Evolutionary conservation across 768 basidiomycete species (phyloP).

Genomic region (Tulasnella sp.): DNA sequence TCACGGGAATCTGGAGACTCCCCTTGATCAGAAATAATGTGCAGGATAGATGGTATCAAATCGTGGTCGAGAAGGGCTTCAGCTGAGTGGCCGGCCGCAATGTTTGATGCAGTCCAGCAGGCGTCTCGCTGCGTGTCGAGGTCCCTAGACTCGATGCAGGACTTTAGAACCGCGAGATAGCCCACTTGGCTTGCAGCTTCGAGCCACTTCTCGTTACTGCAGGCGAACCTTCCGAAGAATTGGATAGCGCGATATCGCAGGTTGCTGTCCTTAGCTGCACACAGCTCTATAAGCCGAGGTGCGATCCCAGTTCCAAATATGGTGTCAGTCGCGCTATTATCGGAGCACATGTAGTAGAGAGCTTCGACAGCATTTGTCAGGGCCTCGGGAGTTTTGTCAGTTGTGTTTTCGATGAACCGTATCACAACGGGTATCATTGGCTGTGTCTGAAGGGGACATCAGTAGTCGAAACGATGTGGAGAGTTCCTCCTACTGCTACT

Average conservation of each 20-base stretch:
- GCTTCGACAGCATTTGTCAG: background rate
- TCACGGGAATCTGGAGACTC: too few relatives aligned
- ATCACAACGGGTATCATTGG: background rate
- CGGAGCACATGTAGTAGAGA: background rate
- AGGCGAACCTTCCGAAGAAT: background rate
- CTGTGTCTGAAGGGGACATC: background rate
- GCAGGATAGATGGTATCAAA: background rate
- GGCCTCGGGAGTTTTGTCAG: background rate
- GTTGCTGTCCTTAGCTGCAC: background rate
- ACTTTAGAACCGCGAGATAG: background rate
- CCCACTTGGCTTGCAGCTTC: background rate
- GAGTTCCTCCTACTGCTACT: background rate
- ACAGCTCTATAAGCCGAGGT: background rate
- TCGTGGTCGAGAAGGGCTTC: background rate
- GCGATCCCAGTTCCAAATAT: background rate
- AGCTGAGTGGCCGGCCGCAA: background rate
- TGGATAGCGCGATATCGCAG: background rate
- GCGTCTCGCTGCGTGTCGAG: background rate
- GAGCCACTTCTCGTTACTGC: background rate
- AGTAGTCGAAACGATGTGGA: background rate
- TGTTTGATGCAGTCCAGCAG: background rate
- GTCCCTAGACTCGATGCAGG: background rate
- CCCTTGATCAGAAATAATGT: background rate
- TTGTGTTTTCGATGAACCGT: background rate
- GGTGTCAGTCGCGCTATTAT: background rate